phyloP scores from a whole-genome alignment of 768 basidiomycete species.

The Rhizopogon vulgaris region DNA sequence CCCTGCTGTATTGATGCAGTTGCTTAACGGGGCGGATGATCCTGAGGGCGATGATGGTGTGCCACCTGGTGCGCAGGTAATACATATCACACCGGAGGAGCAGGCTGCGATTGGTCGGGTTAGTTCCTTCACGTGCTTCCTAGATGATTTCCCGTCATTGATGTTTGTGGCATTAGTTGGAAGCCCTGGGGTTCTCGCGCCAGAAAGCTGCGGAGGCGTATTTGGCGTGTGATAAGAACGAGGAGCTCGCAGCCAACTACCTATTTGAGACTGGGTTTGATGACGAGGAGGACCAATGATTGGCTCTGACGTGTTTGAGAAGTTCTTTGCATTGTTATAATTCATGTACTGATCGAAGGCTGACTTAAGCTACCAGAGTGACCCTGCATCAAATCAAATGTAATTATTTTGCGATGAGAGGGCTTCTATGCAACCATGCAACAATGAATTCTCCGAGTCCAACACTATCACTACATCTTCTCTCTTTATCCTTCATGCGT shows the following conservation, averaged over 20 bases:
- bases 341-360: conserved; percentile 2
- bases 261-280: conserved; percentile 73
- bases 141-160: background rate
- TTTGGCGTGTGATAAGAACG: conserved; percentile 93
- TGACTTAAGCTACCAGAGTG: background rate
- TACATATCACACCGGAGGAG: conserved; percentile 85
- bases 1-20: conserved; percentile 60
- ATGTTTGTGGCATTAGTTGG: conserved; percentile 46
- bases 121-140: conserved; percentile 25
- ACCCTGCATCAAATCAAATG: background rate
- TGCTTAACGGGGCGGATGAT: conserved; percentile 48
- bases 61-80: conserved; percentile 50
- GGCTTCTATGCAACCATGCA: too few species aligned
- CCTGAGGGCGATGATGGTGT: conserved; percentile 27
- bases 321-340: conserved; percentile 1
- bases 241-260: conserved; percentile 93
- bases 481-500: too few species aligned
- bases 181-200: conserved; percentile 82
- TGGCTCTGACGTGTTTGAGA: background rate
- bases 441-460: too few species aligned
- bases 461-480: too few species aligned
- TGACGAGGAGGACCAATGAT: conserved; percentile 21
- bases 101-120: conserved; percentile 85
- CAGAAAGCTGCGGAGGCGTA: conserved; percentile 85
- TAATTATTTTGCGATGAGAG: background rate